Evolutionary conservation across 139 green algal genomes (phyloP).

Genomic region (Chlamydomonas eustigma): DNA sequence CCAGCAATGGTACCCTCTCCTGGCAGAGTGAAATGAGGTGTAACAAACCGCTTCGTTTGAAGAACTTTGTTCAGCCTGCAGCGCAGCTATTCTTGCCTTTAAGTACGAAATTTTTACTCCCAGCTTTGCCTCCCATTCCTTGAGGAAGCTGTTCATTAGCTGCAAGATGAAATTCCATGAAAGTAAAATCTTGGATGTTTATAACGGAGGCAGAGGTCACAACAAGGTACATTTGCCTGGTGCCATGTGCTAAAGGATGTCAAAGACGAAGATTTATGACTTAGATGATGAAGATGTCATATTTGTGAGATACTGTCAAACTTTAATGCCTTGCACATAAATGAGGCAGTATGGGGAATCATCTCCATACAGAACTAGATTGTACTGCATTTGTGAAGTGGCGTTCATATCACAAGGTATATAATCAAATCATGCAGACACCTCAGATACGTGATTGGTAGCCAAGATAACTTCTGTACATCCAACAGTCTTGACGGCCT

Average conservation of each 20-base stretch:
- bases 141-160: slow-evolving; percentile 92
- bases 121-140: slow-evolving; percentile 94
- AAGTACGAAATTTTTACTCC: slow-evolving; percentile 91
- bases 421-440: slow-evolving; percentile 38
- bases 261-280: not conserved
- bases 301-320: not conserved
- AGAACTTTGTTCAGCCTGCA: not conserved
- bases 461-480: slow-evolving; percentile 92
- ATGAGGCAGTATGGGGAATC: no score
- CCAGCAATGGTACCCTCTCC: not conserved
- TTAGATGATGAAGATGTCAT: not conserved
- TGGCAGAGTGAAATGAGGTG: not conserved
- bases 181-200: no score
- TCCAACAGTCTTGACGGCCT: slow-evolving; percentile 88
- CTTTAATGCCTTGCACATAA: no score
- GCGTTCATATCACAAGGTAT: no score
- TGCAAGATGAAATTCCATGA: slow-evolving; percentile 32
- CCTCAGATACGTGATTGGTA: slow-evolving; percentile 96
- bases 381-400: no score
- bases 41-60: no score
- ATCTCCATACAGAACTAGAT: no score
- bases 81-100: slow-evolving; percentile 45
- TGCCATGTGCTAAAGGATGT: no score
- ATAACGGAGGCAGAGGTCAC: no score
- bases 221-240: no score